Conservation (phyloP, 1,139 yeast genomes). For the Zygosaccharomyces sapae region DNA sequence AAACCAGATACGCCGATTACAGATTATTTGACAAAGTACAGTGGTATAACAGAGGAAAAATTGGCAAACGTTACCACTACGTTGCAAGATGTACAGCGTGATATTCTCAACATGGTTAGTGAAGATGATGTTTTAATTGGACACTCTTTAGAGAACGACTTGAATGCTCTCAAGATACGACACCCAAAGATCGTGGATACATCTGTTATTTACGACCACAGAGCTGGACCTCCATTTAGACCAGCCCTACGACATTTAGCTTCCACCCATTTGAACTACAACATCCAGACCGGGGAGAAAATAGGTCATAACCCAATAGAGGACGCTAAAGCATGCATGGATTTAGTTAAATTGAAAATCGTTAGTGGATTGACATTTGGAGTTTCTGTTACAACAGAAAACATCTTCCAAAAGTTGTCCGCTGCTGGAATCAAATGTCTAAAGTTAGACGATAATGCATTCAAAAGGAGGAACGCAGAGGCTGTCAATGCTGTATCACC, state of each 20-base stretch:
- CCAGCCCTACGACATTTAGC: conserved; percentile 74
- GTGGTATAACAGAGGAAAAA: conserved; percentile 78
- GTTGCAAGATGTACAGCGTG: conserved; percentile 60
- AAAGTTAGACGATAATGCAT: conserved; percentile 36
- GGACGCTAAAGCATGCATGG: conserved; percentile 79
- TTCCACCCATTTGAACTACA: conserved; percentile 47
- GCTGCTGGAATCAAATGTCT: conserved; percentile 40
- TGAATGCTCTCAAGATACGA: conserved; percentile 53
- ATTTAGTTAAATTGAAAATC: conserved; percentile 66
- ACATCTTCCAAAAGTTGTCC: conserved; percentile 38
- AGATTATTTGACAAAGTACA: conserved; percentile 76
- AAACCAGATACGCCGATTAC: conserved; percentile 69
- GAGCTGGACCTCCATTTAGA: conserved; percentile 72
- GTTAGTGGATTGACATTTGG: conserved; percentile 67
- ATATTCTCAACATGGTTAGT: conserved; percentile 46
- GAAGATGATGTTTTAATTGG: conserved; percentile 60
- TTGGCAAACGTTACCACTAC: conserved; percentile 61
- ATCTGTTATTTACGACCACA: conserved; percentile 62
- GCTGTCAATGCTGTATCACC: background rate
- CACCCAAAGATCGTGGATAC: conserved; percentile 72
- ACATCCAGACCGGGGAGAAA: conserved; percentile 58
- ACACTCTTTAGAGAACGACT: conserved; percentile 68
- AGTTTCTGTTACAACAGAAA: conserved; percentile 43
- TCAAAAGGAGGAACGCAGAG: conserved; percentile 14
- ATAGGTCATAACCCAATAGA: conserved; percentile 82